Evolutionary conservation across 805 yeast species (phyloP), one percentile per base, ranked within the genome.

Genomic region (Lipomyces mesembrius): DNA sequence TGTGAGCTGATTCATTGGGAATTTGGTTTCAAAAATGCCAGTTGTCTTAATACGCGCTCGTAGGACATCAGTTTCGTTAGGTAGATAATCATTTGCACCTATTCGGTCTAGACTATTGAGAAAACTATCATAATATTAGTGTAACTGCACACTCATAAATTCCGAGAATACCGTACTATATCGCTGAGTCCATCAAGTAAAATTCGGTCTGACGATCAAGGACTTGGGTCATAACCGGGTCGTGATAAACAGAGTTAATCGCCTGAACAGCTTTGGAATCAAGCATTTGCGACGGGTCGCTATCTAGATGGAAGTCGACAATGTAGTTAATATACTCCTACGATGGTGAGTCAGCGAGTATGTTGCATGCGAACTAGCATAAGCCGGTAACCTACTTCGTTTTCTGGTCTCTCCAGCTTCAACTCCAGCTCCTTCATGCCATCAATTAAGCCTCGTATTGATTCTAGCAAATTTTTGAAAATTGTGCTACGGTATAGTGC

Each of bases 41-140:
- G 96, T 89, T 0, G 98, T 93, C 79, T 91, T 93, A 76, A 91
- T 90, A 80, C 98, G 86, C 17, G 97, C 91, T 69, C 96, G 83
- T 72, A 93, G 81, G 37, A 92, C 87, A 78, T 93, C 98, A 49
- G 87, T 85, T 34, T 86, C 88, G 22, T 84, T 83, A 0, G 97
- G 98, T 20, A 87, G 74, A 76, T 90, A 93, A 67, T 83, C 83
- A 1, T 83, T 81, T 6, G 79, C 75, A 2, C 88, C 79, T 52
- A 93, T 88, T 68, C 94, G 80, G 35, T 82, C 83, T 57, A 91
- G 75, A 72, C 88, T 87, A 22, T 87, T 84, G 72, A 92, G 83
- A 76, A 92, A 92, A 75, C 71, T 68, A 20, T 7, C n/a, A 17
- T 25, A 20, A n/a, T 7, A 27, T 39, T 39, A 46, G 64, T 17